phyloP scores from a whole-genome alignment of 1,139 yeast genomes.

The Candida dubliniensis region DNA sequence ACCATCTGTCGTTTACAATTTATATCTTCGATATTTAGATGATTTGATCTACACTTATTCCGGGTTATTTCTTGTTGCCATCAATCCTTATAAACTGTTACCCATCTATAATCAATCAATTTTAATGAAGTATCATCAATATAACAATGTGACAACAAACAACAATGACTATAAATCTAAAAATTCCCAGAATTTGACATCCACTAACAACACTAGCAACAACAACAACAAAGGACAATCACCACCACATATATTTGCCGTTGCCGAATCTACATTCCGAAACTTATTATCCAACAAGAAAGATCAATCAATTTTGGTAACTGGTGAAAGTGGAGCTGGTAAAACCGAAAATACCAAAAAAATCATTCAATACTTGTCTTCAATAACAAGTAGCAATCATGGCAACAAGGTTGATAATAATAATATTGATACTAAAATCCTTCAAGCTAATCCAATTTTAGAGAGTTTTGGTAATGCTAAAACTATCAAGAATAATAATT shows the following conservation, averaged over 20 bases:
- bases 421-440: conserved; percentile 75
- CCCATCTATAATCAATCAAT: conserved; percentile 70
- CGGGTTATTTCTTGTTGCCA: conserved; percentile 92
- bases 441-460: conserved; percentile 92
- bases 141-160: not conserved
- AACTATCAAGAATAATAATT: conserved; percentile 89
- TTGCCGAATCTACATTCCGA: conserved; percentile 84
- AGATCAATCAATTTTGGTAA: conserved; percentile 89
- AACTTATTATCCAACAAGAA: conserved; percentile 68
- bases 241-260: conserved; percentile 90
- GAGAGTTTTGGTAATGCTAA: conserved; percentile 98
- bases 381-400: conserved; percentile 46
- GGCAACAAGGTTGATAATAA: conserved; percentile 5
- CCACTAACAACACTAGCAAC: not conserved
- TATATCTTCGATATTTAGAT: conserved; percentile 71
- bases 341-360: conserved; percentile 97
- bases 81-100: conserved; percentile 82
- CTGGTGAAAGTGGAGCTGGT: conserved; percentile 99
- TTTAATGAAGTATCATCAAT: conserved; percentile 51
- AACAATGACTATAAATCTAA: not conserved
- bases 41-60: conserved; percentile 75
- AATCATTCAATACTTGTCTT: conserved; percentile 87
- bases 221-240: conserved; percentile 15
- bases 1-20: conserved; percentile 86
- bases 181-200: too few species aligned